phyloP scores from a whole-genome alignment of 352 stramenopile species.

The Pythium chondricola region DNA sequence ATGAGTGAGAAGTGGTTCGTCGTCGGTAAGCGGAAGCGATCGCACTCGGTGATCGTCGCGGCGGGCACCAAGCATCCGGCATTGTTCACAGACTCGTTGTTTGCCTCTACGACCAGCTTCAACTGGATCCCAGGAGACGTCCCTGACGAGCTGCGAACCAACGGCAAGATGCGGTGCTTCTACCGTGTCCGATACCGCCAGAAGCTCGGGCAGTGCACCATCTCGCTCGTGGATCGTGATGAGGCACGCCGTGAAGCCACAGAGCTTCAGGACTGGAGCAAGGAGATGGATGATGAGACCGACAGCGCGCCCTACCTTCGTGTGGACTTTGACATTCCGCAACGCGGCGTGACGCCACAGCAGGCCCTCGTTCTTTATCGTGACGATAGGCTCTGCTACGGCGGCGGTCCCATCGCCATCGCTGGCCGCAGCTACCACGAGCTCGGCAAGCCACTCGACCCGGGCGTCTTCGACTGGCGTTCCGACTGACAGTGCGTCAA shows the following conservation, averaged over 20 bases:
- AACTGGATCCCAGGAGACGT: conserved; percentile 86
- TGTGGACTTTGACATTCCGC: conserved; percentile 75
- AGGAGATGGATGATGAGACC: conserved; percentile 3
- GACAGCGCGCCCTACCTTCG: conserved; percentile 32
- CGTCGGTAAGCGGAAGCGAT: conserved; percentile 66
- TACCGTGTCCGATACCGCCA: conserved; percentile 85
- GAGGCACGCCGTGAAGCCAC: conserved; percentile 31
- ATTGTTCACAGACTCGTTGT: conserved; percentile 86
- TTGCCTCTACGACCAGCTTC: conserved; percentile 64
- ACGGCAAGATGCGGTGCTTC: conserved; percentile 45
- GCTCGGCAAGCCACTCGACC: conserved; percentile 32
- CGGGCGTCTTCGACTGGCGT: conserved; percentile 54
- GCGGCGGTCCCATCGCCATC: conserved; percentile 61
- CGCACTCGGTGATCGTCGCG: conserved; percentile 83
- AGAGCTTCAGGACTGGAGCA: conserved; percentile 47
- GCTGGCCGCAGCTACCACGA: conserved; percentile 69
- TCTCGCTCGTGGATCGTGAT: conserved; percentile 45
- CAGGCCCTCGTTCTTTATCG: conserved; percentile 86
- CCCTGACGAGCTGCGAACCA: conserved; percentile 33
- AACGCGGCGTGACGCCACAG: conserved; percentile 77
- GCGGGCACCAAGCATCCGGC: conserved; percentile 87
- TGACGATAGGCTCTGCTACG: conserved; percentile 71
- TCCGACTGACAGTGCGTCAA: conserved; percentile 15
- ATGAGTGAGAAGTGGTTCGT: conserved; percentile 88
- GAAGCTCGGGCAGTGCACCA: conserved; percentile 46